Base-by-base conservation (phyloP, 495 filamentous ascomycete genomes). In the Penicillium riverlandense region DNA sequence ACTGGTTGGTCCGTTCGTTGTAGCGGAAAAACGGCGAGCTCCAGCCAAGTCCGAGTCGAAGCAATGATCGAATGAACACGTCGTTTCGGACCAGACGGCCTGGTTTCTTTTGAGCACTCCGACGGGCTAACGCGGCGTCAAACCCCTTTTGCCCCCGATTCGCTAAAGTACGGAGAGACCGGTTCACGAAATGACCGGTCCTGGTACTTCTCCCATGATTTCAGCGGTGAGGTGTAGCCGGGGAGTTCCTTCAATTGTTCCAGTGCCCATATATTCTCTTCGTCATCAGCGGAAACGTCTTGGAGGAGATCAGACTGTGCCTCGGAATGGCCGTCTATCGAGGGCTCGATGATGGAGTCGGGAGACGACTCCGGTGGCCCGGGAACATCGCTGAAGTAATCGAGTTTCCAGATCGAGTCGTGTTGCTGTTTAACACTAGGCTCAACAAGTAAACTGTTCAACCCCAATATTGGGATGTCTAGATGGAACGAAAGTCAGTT, bases 11-110 rank as follows among this genome's bases (percentile, higher is more conserved):
- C 16, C 67, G 56, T 28, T 71, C 55, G 43, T 88, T 71, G 69
- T 82, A 95, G 1, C 58, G 58, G 61, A 94, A 96, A 38, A 96
- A 76, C 8, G 84, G 61, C 0, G 91, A 96, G 39, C 80, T 83
- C 63, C 88, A 77, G 6, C 92, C 92, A 2, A 96, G 70, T 0
- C 83, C 86, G 8, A 96, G 74, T 39, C 79, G 76, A 31, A 87
- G 60, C 13, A 96, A 63, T 15, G 80, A 83, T 37, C 77, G 57
- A 30, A 83, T 57, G 50, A 87, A 81, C 2, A 74, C 47, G 35
- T 71, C 65, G 12, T 71, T 52, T 29, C 54, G 61, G n/a, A 61
- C 59, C 22, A 66, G 28, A 8, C 55, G 53, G 11, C 44, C 50
- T 2, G 50, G n/a, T 7, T 43, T 40, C 0, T 37, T 52, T 9